Evolutionary conservation across 2,329 filamentous ascomycete genomes (phyloP).

Genomic region (Exophiala viscosa): DNA sequence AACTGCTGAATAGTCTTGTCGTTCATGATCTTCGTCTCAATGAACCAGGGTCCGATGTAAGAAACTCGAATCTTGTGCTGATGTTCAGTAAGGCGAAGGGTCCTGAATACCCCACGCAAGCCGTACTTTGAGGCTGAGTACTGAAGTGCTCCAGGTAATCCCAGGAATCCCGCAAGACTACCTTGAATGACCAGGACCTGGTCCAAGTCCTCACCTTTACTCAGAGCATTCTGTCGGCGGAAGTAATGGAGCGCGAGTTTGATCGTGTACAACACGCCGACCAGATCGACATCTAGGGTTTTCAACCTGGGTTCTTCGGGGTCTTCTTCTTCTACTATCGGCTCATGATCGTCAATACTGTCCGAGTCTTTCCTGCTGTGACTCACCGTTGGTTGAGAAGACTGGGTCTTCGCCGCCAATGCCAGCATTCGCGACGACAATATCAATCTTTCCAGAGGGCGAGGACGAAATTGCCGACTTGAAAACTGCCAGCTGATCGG

Average conservation of each 20-base stretch:
- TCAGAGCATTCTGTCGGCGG: constrained; percentile 27
- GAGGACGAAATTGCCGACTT: constrained; percentile 54
- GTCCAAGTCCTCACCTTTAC: constrained; percentile 27
- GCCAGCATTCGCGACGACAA: constrained; percentile 65
- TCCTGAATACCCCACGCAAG: constrained; percentile 38
- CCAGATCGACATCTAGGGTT: constrained; percentile 31
- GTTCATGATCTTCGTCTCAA: constrained; percentile 34
- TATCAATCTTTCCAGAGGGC: constrained; percentile 56
- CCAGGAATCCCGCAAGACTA: constrained; percentile 36
- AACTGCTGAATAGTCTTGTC: constrained; percentile 29
- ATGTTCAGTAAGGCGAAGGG: constrained; percentile 31
- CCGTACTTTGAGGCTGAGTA: constrained; percentile 39
- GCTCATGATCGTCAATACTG: constrained; percentile 39
- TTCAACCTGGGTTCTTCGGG: constrained; percentile 33
- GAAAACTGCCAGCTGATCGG: constrained; percentile 62
- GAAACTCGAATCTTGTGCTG: constrained; percentile 41
- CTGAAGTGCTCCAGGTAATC: constrained; percentile 32
- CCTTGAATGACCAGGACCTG: constrained; percentile 34
- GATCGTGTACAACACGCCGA: constrained; percentile 24
- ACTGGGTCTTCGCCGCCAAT: constrained; percentile 45
- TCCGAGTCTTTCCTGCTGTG: constrained; percentile 31
- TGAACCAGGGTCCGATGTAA: constrained; percentile 38
- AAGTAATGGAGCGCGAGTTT: constrained; percentile 35
- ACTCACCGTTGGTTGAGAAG: constrained; percentile 26
- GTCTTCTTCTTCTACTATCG: constrained; percentile 24